phyloP scores from a whole-genome alignment of 768 basidiomycete genomes.

The Naganishia onofrii region DNA sequence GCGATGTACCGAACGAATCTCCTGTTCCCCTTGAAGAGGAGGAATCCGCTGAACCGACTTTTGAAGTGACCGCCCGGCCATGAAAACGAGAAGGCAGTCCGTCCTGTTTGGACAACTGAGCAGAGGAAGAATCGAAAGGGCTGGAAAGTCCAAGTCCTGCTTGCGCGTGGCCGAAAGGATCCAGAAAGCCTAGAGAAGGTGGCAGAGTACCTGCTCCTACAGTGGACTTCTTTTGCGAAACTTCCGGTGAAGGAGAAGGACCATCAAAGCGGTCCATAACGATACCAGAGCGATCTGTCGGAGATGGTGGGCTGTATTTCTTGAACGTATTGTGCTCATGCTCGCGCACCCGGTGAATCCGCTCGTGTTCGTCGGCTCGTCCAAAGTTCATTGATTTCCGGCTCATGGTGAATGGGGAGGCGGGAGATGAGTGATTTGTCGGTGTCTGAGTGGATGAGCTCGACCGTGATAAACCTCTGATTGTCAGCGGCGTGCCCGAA shows the following conservation, averaged over 20 bases:
- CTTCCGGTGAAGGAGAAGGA: background rate
- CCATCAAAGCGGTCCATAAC: conserved; percentile 8
- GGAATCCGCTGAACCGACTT: background rate
- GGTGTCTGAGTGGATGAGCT: conserved; percentile 7
- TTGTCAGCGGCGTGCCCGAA: background rate
- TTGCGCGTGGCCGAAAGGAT: conserved; percentile 7
- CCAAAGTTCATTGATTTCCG: conserved; percentile 13
- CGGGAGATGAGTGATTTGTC: conserved; percentile 1
- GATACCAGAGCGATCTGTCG: conserved; percentile 22
- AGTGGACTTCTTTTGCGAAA: background rate
- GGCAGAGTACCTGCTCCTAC: background rate
- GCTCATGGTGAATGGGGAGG: conserved; percentile 12
- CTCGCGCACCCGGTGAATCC: conserved; percentile 6
- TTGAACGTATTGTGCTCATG: conserved; percentile 6
- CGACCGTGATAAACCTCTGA: background rate
- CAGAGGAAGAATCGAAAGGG: conserved; percentile 8
- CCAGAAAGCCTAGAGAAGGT: background rate
- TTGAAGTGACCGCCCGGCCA: background rate
- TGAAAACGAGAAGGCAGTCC: background rate
- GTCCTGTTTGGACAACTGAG: background rate
- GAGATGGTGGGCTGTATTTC: conserved; percentile 19
- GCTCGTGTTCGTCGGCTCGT: conserved; percentile 6
- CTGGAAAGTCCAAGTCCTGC: background rate
- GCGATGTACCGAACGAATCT: conserved; percentile 2
- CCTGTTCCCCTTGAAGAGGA: background rate